These are phyloP conservation scores for Penicillium sp. DNA, from an alignment of 2,329 filamentous ascomycete genomes.

Conservation along the genomic window DNA sequence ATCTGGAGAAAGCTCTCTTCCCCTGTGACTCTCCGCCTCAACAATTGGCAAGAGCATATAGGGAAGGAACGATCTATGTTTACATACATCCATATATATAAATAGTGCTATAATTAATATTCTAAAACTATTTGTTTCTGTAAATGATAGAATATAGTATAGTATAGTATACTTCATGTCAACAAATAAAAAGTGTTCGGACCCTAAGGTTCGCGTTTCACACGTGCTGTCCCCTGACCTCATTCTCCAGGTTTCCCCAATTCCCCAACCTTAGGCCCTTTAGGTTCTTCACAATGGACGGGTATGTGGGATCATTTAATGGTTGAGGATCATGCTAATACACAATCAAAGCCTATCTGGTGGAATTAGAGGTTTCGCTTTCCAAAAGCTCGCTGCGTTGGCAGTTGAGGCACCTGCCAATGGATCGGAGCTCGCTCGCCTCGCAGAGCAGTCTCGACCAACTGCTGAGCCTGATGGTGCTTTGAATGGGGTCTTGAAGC, in stretches of 20 bases:
- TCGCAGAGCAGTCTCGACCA: constrained; percentile 32
- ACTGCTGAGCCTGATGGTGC: constrained; percentile 27
- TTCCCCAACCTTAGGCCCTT: not conserved
- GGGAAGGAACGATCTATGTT: not conserved
- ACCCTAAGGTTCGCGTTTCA: constrained; percentile 15
- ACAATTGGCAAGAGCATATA: not conserved
- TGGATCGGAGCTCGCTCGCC: constrained; percentile 37
- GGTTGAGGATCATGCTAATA: constrained; percentile 8
- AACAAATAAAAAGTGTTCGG: not conserved
- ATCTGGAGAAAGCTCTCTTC: constrained; percentile 2
- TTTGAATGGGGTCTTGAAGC: constrained; percentile 38
- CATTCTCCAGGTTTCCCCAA: constrained; percentile 9
- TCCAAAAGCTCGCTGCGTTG: constrained; percentile 45
- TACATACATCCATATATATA: too few species aligned
- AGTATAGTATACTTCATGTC: not conserved
- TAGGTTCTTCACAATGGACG: constrained; percentile 29
- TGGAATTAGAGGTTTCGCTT: constrained; percentile 42
- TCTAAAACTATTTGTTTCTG: not conserved
- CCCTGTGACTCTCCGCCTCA: constrained; percentile 1
- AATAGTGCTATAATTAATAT: too few species aligned
- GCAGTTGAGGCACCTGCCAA: constrained; percentile 35
- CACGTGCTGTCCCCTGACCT: constrained; percentile 18
- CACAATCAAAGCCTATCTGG: constrained; percentile 28
- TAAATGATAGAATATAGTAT: not conserved
- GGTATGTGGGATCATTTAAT: constrained; percentile 21